Conservation (phyloP, 2,329 filamentous ascomycete genomes). For the Aureobasidium mangrovei region DNA sequence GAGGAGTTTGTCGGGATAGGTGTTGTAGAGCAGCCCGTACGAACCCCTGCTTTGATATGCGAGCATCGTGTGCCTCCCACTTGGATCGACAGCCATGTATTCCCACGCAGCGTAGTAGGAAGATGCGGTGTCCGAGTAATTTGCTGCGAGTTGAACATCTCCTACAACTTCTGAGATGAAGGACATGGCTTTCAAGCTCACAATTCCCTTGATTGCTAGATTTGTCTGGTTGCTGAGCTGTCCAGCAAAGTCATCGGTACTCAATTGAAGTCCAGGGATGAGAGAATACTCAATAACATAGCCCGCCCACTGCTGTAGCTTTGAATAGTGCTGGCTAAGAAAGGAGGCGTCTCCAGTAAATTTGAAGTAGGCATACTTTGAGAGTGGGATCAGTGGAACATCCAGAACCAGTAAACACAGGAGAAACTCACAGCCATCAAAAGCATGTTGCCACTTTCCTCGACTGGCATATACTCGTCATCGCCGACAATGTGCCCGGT, state of each 20-base stretch:
- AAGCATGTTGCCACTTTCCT: slow-evolving; percentile 76
- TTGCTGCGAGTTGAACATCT: slow-evolving; percentile 14
- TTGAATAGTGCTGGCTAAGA: slow-evolving; percentile 16
- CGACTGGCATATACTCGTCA: slow-evolving; percentile 67
- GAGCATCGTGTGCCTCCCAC: slow-evolving; percentile 18
- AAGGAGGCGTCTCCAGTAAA: slow-evolving; percentile 10
- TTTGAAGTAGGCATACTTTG: slow-evolving; percentile 12
- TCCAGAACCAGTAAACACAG: neutral
- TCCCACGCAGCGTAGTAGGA: slow-evolving; percentile 19
- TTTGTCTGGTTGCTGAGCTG: slow-evolving; percentile 20
- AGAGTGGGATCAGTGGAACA: neutral
- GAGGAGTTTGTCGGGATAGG: slow-evolving; percentile 24
- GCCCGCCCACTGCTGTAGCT: slow-evolving; percentile 18
- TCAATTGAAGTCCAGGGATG: slow-evolving; percentile 18
- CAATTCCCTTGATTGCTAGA: slow-evolving; percentile 22
- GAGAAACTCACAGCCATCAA: slow-evolving; percentile 22
- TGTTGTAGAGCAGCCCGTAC: slow-evolving; percentile 25
- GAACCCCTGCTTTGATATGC: slow-evolving; percentile 18
- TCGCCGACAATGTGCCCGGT: slow-evolving; percentile 61
- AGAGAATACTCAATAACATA: slow-evolving; percentile 19
- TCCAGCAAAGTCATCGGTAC: slow-evolving; percentile 20
- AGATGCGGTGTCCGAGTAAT: slow-evolving; percentile 18
- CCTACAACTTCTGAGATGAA: slow-evolving; percentile 14
- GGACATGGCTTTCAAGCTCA: slow-evolving; percentile 21
- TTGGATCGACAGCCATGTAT: slow-evolving; percentile 18